Conservation (phyloP, 345 rosid species). For the Heritiera fomes region DNA sequence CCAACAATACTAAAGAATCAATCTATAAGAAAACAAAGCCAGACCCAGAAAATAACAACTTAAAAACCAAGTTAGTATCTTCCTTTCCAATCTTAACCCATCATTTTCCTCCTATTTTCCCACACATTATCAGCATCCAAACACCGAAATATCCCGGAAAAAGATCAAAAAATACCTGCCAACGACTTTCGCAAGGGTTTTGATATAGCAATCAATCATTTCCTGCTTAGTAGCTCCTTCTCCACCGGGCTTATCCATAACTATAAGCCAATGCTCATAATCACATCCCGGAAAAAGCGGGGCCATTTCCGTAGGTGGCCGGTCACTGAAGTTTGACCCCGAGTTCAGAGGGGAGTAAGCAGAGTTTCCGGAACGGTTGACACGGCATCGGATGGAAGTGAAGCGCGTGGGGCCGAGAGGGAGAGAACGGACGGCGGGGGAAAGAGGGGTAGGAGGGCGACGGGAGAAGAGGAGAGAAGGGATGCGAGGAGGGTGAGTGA, state of each 20-base stretch:
- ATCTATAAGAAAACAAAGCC: not conserved
- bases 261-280: conserved; percentile 94
- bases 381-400: conserved; percentile 63
- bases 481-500: conserved; percentile 40
- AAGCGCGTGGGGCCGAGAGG: conserved; percentile 37
- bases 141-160: not conserved
- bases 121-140: not conserved
- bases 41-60: not conserved
- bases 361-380: conserved; percentile 67
- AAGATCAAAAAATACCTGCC: conserved; percentile 50
- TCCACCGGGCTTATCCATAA: conserved; percentile 93
- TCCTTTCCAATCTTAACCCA: not conserved
- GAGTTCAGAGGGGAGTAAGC: conserved; percentile 88
- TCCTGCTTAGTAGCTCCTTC: conserved; percentile 86
- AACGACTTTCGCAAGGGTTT: conserved; percentile 78
- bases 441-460: conserved; percentile 39
- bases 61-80: not conserved
- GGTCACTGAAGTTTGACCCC: conserved; percentile 85
- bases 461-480: conserved; percentile 40
- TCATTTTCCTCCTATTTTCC: not conserved
- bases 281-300: conserved; percentile 96
- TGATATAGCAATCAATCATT: conserved; percentile 86
- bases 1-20: not conserved
- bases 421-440: conserved; percentile 27
- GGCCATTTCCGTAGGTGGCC: conserved; percentile 95